phyloP scores from a whole-genome alignment of 139 green algal genomes.

The Coelastrella sp. region DNA sequence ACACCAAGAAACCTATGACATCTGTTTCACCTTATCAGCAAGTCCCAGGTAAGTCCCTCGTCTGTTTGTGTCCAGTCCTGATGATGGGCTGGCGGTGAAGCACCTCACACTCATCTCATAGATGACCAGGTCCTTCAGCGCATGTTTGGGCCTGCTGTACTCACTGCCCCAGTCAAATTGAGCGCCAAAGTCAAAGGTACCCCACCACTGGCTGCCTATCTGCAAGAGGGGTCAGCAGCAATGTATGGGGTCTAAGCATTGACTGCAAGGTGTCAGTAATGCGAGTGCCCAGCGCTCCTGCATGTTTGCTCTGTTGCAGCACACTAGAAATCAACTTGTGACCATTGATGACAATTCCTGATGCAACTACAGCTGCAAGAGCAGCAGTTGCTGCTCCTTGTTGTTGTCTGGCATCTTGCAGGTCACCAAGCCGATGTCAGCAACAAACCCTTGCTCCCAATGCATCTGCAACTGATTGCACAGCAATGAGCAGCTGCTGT shows the following conservation, averaged over 20 bases:
- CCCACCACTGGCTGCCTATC: conserved; percentile 82
- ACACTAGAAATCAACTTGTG: too few relatives aligned
- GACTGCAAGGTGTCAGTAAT: neutral
- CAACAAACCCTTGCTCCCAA: neutral
- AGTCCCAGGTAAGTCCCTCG: conserved; percentile 85
- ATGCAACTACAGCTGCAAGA: too few relatives aligned
- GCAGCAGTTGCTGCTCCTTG: too few relatives aligned
- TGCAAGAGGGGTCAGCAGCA: conserved; percentile 23
- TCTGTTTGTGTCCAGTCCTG: conserved; percentile 58
- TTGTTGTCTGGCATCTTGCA: too few relatives aligned
- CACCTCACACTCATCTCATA: conserved; percentile 86
- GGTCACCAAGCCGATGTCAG: too few relatives aligned
- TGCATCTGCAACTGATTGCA: neutral
- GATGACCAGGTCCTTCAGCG: conserved; percentile 77
- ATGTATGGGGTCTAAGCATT: neutral
- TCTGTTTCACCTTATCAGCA: conserved; percentile 74
- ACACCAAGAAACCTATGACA: too few relatives aligned
- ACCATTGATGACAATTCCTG: too few relatives aligned
- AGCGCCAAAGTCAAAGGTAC: conserved; percentile 87
- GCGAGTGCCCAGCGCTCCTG: neutral
- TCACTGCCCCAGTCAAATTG: conserved; percentile 88
- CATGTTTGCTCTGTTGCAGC: neutral
- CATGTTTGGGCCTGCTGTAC: conserved; percentile 57
- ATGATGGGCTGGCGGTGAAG: conserved; percentile 83
- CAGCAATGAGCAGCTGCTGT: neutral